Conservation (phyloP, 2,329 filamentous ascomycete genomes). For the Blumeriella jaapii region DNA sequence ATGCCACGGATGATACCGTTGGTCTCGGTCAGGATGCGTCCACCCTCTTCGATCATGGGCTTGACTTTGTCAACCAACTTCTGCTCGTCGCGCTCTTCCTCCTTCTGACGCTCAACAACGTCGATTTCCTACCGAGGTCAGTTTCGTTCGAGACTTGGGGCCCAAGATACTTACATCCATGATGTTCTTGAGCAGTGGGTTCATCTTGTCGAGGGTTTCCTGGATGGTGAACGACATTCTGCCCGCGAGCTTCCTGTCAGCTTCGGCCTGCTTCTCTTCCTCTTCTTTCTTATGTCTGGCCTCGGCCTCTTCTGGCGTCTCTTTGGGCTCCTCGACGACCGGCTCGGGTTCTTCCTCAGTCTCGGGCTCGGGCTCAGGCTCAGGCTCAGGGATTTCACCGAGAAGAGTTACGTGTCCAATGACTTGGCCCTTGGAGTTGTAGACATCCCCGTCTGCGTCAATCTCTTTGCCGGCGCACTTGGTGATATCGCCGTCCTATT, state of each 20-base stretch:
- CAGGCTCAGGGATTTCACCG: constrained; percentile 40
- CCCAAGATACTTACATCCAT: constrained; percentile 46
- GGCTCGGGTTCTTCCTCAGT: constrained; percentile 17
- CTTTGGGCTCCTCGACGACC: constrained; percentile 33
- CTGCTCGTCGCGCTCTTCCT: constrained; percentile 85
- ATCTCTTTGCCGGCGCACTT: constrained; percentile 58
- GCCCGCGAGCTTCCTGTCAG: constrained; percentile 65
- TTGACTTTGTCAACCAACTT: constrained; percentile 76
- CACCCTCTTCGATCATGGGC: constrained; percentile 79
- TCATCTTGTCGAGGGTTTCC: constrained; percentile 71
- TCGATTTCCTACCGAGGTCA: constrained; percentile 53
- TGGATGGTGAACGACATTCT: constrained; percentile 64
- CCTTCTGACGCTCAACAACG: constrained; percentile 64
- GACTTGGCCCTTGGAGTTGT: constrained; percentile 55
- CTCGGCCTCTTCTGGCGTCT: constrained; percentile 47
- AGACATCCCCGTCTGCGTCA: constrained; percentile 59
- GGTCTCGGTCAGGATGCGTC: constrained; percentile 70
- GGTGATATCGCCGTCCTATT: constrained; percentile 53
- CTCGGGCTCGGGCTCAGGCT: constrained; percentile 6
- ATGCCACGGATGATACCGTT: constrained; percentile 80
- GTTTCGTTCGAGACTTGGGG: constrained; percentile 16
- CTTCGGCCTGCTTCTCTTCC: constrained; percentile 43
- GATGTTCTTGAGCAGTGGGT: constrained; percentile 79
- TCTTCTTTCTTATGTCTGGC: too few species aligned
- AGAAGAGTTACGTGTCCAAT: constrained; percentile 59